These are phyloP conservation scores for Groenewaldozyma auringiensis DNA, from an alignment of 1,139 yeast species.

Conservation along the genomic window DNA sequence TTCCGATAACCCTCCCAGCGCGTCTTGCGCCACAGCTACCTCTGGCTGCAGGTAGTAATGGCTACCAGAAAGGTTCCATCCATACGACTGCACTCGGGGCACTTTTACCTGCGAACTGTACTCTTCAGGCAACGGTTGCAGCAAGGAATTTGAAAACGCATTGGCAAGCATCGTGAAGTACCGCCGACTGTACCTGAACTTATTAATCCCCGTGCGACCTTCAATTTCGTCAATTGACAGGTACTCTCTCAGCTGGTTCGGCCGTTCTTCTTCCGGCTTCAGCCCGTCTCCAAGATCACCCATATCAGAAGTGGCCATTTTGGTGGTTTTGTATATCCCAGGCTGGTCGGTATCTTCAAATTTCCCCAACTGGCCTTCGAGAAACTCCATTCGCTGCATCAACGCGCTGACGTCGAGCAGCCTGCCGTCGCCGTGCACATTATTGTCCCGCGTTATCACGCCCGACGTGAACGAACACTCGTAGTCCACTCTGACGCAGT, in stretches of 20 bases:
- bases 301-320: background rate
- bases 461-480: constrained; percentile 34
- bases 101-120: constrained; percentile 36
- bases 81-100: constrained; percentile 55
- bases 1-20: constrained; percentile 10
- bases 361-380: constrained; percentile 1
- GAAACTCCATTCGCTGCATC: constrained; percentile 1
- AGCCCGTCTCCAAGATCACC: background rate
- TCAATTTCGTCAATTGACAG: constrained; percentile 1
- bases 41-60: constrained; percentile 41
- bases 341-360: background rate
- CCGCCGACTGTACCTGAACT: constrained; percentile 47
- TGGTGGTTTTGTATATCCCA: background rate
- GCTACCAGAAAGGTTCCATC: constrained; percentile 60
- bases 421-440: background rate
- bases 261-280: background rate
- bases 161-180: constrained; percentile 44
- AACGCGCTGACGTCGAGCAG: background rate
- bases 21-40: constrained; percentile 30
- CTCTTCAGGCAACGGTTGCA: constrained; percentile 36
- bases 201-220: constrained; percentile 5
- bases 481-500: constrained; percentile 41
- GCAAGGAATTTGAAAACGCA: constrained; percentile 39
- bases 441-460: background rate
- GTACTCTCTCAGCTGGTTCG: background rate